A percentile compares a stretch with the other conserved stretches of the same genome.
Conservation (phyloP, 73 alveolate genomes). For the Paramecium bursaria region DNA sequence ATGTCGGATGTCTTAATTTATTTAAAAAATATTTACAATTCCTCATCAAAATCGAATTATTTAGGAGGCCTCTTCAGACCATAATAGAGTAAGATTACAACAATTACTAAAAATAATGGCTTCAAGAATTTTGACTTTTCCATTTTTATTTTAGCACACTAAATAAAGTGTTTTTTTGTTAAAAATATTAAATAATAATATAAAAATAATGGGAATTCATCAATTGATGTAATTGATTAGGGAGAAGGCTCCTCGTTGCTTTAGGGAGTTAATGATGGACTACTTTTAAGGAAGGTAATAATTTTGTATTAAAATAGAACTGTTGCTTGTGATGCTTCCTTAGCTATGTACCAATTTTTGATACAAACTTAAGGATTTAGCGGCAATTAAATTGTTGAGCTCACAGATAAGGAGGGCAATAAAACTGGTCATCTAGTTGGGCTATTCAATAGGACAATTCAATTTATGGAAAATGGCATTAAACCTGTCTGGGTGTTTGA, state of each 20-base stretch:
- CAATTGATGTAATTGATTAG: conserved; percentile 91
- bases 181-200: too few relatives aligned
- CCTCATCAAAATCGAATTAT: conserved; percentile 45
- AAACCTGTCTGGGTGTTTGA: conserved; percentile 98
- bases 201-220: conserved; percentile 92
- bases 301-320: conserved; percentile 85
- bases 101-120: too few relatives aligned
- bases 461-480: conserved; percentile 92
- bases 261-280: conserved; percentile 18
- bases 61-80: too few relatives aligned
- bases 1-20: conserved; percentile 33
- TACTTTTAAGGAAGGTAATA: conserved; percentile 82
- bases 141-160: too few relatives aligned
- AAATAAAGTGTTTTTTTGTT: too few relatives aligned
- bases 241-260: conserved; percentile 91
- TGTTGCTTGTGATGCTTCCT: conserved; percentile 93
- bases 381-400: conserved; percentile 81
- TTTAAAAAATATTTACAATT: background rate
- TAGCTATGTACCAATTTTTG: conserved; percentile 97
- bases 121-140: too few relatives aligned
- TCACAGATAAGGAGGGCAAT: conserved; percentile 96
- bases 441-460: conserved; percentile 88
- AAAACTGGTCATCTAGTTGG: conserved; percentile 97
- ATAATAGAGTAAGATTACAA: too few relatives aligned
- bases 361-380: conserved; percentile 87